Evolutionary conservation across 108 stramenopile species (phyloP), one percentile per base, ranked within the genome.

Genomic region (Seminavis robusta): DNA sequence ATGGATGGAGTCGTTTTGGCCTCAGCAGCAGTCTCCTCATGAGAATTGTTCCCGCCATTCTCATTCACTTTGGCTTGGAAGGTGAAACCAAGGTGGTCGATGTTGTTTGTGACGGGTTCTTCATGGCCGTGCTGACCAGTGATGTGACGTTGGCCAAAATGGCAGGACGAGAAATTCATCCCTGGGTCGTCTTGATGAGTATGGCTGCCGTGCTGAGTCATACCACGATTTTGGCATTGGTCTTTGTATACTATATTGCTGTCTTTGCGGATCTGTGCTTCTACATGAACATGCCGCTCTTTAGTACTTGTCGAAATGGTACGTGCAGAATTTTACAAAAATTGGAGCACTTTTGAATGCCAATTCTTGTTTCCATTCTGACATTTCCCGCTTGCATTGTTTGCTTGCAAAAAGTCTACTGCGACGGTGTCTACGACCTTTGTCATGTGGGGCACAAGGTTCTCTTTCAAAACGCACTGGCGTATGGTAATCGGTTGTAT

Each of bases 381-480:
- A n/a, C n/a, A n/a, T n/a, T n/a, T n/a, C n/a, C n/a, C n/a, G n/a
- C n/a, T n/a, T n/a, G n/a, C n/a, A n/a, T n/a, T n/a, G n/a, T n/a
- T n/a, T n/a, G n/a, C n/a, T n/a, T n/a, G n/a, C n/a, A n/a, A n/a
- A n/a, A n/a, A n/a, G n/a, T n/a, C n/a, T 69, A 69, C 45, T 69
- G 68, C 32, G 68, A 69, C 41, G 91, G 91, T 6, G 79, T 94
- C 0, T 94, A 90, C 64, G 94, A 94, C 67, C 63, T 94, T 7
- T 90, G 90, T 62, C 94, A 94, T 68, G 73, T 94, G 56, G 90
- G 94, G 17, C 94, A 94, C 73, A 90, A 91, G 52, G 73, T 59
- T 11, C 56, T 88, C 6, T 94, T 94, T 73, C 83, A 87, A 30
- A 87, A 89, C 50, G 94, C 94, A 0, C 53, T 91, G 13, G 39